Base-by-base conservation (phyloP, 2,329 filamentous ascomycete species). In the Fusarium armeniacum region DNA sequence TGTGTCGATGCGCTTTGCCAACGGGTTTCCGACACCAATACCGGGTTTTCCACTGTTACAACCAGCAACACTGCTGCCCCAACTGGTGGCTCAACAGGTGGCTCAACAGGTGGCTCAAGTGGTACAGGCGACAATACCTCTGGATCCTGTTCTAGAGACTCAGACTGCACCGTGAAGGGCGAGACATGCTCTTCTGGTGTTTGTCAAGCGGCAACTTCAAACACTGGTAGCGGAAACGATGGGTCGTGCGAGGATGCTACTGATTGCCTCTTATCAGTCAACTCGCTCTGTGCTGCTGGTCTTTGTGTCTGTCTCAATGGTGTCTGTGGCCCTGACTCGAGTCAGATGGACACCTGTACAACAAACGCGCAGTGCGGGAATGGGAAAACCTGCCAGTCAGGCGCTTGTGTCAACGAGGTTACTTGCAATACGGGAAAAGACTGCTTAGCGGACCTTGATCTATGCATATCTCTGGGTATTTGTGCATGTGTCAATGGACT, bases 281-380 rank as follows among this genome's bases (percentile, higher is more conserved):
- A 59, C 8, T 30, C 58, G 15, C 43, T 71, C 6, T 70, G 68
- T 9, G n/a, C 6, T 6, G 26, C 61, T n/a, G 68, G 68, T 4
- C 64, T 71, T 18, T 70, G 68, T 3, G 6, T 65, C 5, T 70
- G 68, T 8, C 1, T 70, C 2, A 15, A 69, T 12, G 67, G 67
- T 0, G 33, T 70, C 6, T 75, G 67, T 9, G 16, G 36, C 12
- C 50, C 40, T 8, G 13, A 28, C 32, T 11, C 8, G 30, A 13
- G 32, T 20, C 16, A 22, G 9, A 41, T 64, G 4, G 43, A 38
- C 3, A 12, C 33, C 9, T 69, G 66, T 12, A 16, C 30, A n/a
- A 30, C 20, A 8, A 15, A 3, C 10, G 3, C 15, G 0, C 18
- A 58, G 12, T 67, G 62, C 4, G 20, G 10, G 1, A 9, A 41